These are phyloP conservation scores for Pelargonium citronellum DNA, from an alignment of 441 rosid species.

Conservation along the genomic window DNA sequence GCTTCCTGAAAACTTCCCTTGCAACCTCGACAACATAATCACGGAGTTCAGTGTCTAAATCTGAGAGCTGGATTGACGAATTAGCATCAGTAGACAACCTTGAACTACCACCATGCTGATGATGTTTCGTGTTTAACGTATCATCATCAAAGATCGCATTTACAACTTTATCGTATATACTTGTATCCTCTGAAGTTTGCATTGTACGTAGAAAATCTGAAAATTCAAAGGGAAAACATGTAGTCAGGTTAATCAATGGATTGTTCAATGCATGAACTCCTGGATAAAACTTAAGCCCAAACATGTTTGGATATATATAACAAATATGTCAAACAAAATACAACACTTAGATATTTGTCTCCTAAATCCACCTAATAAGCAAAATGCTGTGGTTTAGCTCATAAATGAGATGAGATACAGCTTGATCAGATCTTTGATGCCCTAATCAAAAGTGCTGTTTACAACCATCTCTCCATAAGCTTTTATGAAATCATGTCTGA, in stretches of 20 bases:
- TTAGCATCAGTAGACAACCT: conserved; percentile 39
- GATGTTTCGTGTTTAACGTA: conserved; percentile 43
- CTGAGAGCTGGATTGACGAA: conserved; percentile 48
- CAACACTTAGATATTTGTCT: neutral
- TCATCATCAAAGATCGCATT: conserved; percentile 80
- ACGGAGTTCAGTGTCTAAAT: conserved; percentile 68
- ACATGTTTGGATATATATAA: conserved; percentile 14
- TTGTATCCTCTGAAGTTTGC: conserved; percentile 84
- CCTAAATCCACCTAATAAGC: neutral
- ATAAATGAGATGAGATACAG: neutral
- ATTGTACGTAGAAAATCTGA: conserved; percentile 77
- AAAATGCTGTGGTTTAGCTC: neutral
- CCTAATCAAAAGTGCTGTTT: too few species aligned
- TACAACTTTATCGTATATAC: conserved; percentile 75
- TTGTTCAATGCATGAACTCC: conserved; percentile 10
- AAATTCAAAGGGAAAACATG: conserved; percentile 26
- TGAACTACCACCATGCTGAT: conserved; percentile 39
- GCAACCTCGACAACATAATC: conserved; percentile 70
- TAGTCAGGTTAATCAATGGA: conserved; percentile 19
- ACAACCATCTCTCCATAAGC: neutral
- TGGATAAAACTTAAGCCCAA: conserved; percentile 9
- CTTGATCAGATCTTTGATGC: neutral
- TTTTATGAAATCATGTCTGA: neutral
- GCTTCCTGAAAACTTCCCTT: conserved; percentile 73
- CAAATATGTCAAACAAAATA: conserved; percentile 1